phyloP scores from a whole-genome alignment of 225 moss, liverwort and hornwort genomes.

The Physcomitrium patens region DNA sequence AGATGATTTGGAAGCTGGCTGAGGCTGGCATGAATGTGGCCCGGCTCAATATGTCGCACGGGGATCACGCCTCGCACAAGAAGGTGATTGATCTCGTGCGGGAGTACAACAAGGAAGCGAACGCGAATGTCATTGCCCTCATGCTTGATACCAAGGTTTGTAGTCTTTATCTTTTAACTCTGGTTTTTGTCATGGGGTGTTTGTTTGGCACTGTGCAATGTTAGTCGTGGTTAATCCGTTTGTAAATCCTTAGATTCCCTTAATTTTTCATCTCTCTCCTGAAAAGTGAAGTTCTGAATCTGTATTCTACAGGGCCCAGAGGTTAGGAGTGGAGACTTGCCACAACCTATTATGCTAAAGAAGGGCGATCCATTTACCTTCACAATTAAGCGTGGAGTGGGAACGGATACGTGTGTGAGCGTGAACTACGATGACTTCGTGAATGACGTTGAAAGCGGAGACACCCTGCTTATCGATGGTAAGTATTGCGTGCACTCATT shows the following conservation, averaged over 20 bases:
- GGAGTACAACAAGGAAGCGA: slow-evolving; percentile 72
- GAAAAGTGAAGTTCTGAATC: background rate
- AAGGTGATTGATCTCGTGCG: slow-evolving; percentile 83
- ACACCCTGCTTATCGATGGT: slow-evolving; percentile 83
- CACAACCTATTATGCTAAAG: slow-evolving; percentile 67
- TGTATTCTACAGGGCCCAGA: slow-evolving; percentile 64
- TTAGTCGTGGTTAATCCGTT: background rate
- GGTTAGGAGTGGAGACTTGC: slow-evolving; percentile 88
- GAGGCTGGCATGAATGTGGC: slow-evolving; percentile 90
- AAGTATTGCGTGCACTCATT: slow-evolving; percentile 6
- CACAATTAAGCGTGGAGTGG: slow-evolving; percentile 83
- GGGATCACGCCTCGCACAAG: slow-evolving; percentile 82
- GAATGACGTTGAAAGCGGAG: slow-evolving; percentile 71
- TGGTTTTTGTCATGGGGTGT: background rate
- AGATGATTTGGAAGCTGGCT: slow-evolving; percentile 85
- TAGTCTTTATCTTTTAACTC: background rate
- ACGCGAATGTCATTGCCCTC: slow-evolving; percentile 71
- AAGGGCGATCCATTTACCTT: slow-evolving; percentile 74
- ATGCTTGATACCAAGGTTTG: slow-evolving; percentile 89
- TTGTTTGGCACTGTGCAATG: background rate
- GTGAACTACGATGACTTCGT: slow-evolving; percentile 92
- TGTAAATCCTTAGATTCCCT: background rate
- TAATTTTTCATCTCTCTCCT: background rate
- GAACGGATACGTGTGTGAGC: slow-evolving; percentile 76
- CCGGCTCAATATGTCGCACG: slow-evolving; percentile 86